Evolutionary conservation across 176 grass and related monocot species (phyloP).

Genomic region (Triticum monococcum): DNA sequence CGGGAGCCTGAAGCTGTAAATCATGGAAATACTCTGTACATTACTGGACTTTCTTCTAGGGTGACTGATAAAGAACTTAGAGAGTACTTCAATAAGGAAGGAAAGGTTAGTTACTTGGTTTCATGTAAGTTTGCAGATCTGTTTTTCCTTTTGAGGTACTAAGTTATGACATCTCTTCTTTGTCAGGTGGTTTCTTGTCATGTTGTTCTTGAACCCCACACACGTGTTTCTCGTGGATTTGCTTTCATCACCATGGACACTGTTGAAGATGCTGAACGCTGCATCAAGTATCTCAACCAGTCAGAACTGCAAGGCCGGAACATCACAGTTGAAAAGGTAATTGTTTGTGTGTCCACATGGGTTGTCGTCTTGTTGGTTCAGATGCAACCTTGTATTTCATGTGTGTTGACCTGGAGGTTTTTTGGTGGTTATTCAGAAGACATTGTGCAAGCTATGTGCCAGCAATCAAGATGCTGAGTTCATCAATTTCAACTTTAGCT

Average conservation of each 20-base stretch:
- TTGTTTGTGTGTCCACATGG: not conserved
- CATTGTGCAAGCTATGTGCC: constrained; percentile 66
- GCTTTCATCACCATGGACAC: constrained; percentile 77
- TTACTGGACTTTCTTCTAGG: constrained; percentile 65
- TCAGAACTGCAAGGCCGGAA: constrained; percentile 59
- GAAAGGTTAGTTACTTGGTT: constrained; percentile 53
- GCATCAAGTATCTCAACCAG: constrained; percentile 70
- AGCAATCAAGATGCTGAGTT: constrained; percentile 80
- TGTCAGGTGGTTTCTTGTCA: constrained; percentile 54
- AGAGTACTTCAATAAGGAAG: constrained; percentile 66
- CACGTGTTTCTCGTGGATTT: constrained; percentile 67
- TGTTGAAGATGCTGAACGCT: constrained; percentile 63
- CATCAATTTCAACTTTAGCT: constrained; percentile 67
- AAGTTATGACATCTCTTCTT: constrained; percentile 13
- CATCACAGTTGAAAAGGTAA: constrained; percentile 79
- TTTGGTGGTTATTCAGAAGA: constrained; percentile 86
- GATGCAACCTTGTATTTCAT: constrained; percentile 31
- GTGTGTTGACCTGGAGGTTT: constrained; percentile 69
- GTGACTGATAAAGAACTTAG: constrained; percentile 67
- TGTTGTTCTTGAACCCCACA: constrained; percentile 74
- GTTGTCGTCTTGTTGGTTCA: constrained; percentile 20
- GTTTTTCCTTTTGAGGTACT: not conserved
- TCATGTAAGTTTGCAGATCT: not conserved
- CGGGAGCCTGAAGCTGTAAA: constrained; percentile 50
- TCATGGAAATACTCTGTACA: constrained; percentile 69